A percentile compares a stretch with the other conserved stretches of the same genome.
These are phyloP conservation scores for Nasturtium officinale DNA, from an alignment of 345 rosid genomes.

Conservation along the genomic window DNA sequence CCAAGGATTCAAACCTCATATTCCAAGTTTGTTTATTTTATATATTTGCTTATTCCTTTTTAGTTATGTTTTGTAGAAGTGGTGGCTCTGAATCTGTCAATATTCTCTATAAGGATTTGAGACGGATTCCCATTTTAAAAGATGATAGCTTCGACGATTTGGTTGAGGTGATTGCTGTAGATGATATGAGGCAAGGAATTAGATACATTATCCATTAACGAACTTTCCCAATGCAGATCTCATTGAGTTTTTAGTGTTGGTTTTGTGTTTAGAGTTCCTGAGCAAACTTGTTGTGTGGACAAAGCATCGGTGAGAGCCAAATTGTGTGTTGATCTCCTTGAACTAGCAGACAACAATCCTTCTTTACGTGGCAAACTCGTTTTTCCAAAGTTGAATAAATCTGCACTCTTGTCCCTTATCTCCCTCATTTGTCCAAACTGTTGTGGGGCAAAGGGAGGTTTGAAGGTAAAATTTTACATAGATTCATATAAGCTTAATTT, in stretches of 20 bases:
- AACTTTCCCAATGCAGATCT: neutral
- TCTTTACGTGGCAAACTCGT: conserved; percentile 27
- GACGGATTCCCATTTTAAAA: conserved; percentile 51
- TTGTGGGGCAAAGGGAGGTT: conserved; percentile 6
- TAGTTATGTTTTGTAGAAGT: conserved; percentile 45
- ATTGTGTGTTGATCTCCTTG: conserved; percentile 33
- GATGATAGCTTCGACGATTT: conserved; percentile 58
- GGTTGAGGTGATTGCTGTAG: conserved; percentile 48
- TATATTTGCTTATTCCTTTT: conserved; percentile 25
- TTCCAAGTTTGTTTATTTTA: neutral
- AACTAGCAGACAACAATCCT: conserved; percentile 40
- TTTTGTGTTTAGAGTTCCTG: conserved; percentile 24
- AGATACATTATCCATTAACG: conserved; percentile 14
- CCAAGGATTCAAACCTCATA: neutral
- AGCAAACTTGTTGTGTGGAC: conserved; percentile 29
- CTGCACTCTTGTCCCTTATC: conserved; percentile 37
- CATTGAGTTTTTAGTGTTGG: conserved; percentile 14
- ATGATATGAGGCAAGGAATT: conserved; percentile 52
- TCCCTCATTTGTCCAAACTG: conserved; percentile 38
- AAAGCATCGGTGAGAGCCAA: conserved; percentile 33
- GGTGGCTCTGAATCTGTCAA: conserved; percentile 53
- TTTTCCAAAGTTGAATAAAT: conserved; percentile 29
- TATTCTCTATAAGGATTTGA: conserved; percentile 52
- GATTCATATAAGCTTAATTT: neutral
- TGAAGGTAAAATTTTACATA: conserved; percentile 31